Evolutionary conservation across 1,284 basidiomycete genomes (phyloP).

Genomic region (Malassezia pachydermatis): DNA sequence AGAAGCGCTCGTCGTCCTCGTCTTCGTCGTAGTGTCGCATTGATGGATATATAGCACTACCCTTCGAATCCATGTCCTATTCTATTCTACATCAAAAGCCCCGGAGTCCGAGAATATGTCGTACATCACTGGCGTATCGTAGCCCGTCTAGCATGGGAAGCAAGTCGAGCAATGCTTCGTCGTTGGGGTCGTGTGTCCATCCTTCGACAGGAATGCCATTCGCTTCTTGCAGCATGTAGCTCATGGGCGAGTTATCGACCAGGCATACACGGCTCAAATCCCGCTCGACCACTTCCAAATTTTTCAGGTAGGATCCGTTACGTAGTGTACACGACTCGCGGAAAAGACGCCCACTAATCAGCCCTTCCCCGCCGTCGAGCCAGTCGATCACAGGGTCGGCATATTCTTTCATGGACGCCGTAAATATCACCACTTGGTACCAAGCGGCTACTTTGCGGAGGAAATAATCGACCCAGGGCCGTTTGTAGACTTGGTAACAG

Average conservation of each 20-base stretch:
- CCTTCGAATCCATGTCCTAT: background rate
- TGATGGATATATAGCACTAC: no score
- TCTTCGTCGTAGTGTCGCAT: constrained; percentile 4
- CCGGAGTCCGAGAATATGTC: constrained; percentile 73
- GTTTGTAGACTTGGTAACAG: constrained; percentile 95
- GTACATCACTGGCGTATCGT: constrained; percentile 88
- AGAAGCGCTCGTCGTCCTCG: constrained; percentile 13
- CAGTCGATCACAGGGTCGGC: constrained; percentile 99
- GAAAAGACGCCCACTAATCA: constrained; percentile 78
- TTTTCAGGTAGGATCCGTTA: constrained; percentile 89
- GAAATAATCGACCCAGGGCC: constrained; percentile 68
- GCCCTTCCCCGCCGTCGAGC: constrained; percentile 79
- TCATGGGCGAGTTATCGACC: constrained; percentile 89
- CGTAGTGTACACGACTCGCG: constrained; percentile 89
- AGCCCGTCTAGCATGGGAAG: constrained; percentile 89
- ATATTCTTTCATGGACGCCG: constrained; percentile 96
- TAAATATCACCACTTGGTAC: constrained; percentile 98
- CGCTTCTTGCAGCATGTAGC: constrained; percentile 84
- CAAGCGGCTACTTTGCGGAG: constrained; percentile 66
- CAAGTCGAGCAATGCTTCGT: constrained; percentile 89
- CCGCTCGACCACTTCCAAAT: constrained; percentile 72
- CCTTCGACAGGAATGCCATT: constrained; percentile 98
- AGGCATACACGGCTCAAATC: constrained; percentile 85
- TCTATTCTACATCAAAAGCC: constrained; percentile 31
- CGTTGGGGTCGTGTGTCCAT: constrained; percentile 92